Evolutionary conservation across 768 basidiomycete species (phyloP).

Genomic region (Solioccasus polychromus): DNA sequence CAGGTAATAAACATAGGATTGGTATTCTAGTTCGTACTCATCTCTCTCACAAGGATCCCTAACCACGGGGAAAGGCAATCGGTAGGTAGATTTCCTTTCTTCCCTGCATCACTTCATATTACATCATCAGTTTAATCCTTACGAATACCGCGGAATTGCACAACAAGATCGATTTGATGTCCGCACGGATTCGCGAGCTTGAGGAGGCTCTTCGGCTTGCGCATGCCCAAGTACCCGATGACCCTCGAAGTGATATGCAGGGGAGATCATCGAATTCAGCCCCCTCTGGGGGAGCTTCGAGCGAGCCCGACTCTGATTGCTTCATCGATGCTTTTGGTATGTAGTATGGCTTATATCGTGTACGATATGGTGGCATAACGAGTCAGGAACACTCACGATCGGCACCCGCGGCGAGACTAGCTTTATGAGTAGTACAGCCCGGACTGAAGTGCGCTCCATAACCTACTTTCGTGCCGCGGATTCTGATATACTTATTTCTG

Average conservation of each 20-base stretch:
- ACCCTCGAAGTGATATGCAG: slow-evolving; percentile 36
- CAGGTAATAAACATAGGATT: slow-evolving; percentile 43
- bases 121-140: slow-evolving; percentile 46
- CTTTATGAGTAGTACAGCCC: slow-evolving; percentile 64
- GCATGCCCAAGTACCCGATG: slow-evolving; percentile 46
- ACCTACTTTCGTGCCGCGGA: neutral
- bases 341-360: neutral
- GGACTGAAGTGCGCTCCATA: slow-evolving; percentile 53
- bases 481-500: slow-evolving; percentile 1
- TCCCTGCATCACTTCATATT: neutral
- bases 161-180: slow-evolving; percentile 55
- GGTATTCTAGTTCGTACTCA: slow-evolving; percentile 3
- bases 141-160: slow-evolving; percentile 72
- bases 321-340: slow-evolving; percentile 51
- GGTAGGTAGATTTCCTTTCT: slow-evolving; percentile 28
- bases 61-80: slow-evolving; percentile 59
- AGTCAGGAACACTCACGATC: slow-evolving; percentile 55
- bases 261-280: slow-evolving; percentile 12
- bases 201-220: slow-evolving; percentile 54
- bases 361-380: neutral
- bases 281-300: slow-evolving; percentile 2
- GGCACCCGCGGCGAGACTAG: slow-evolving; percentile 51
- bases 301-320: slow-evolving; percentile 39
- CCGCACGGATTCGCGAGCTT: slow-evolving; percentile 55
- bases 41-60: slow-evolving; percentile 40